Conservation (phyloP, 2,329 filamentous ascomycete genomes). For the Magnaporthiopsis rhizophila region DNA sequence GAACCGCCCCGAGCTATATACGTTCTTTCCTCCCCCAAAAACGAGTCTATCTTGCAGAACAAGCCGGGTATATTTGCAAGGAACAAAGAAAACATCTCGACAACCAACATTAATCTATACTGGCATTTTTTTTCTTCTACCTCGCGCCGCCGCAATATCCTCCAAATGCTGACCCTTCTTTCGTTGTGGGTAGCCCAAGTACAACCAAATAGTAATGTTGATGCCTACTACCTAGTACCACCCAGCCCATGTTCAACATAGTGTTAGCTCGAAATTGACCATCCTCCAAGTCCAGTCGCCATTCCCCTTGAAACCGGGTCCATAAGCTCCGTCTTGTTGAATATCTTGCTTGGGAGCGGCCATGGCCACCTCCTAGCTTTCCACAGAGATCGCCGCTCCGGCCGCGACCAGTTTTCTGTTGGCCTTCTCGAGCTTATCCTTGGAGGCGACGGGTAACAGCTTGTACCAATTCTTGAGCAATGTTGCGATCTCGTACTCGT, state of each 20-base stretch:
- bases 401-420: constrained; percentile 26
- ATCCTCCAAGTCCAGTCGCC: not conserved
- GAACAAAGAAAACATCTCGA: not conserved
- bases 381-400: not conserved
- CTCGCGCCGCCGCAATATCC: too few species aligned
- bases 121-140: too few species aligned
- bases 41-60: too few species aligned
- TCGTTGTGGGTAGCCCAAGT: not conserved
- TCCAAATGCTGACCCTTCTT: not conserved
- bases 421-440: constrained; percentile 40
- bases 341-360: too few species aligned
- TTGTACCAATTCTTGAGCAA: constrained; percentile 42
- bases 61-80: too few species aligned
- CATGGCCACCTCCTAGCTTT: not conserved
- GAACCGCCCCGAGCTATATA: too few species aligned
- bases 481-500: constrained; percentile 40
- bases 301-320: too few species aligned
- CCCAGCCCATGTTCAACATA: too few species aligned
- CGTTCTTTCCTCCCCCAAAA: too few species aligned
- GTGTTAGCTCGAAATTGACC: not conserved
- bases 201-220: not conserved
- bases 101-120: not conserved
- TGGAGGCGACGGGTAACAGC: constrained; percentile 36
- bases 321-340: too few species aligned
- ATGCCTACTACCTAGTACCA: too few species aligned